phyloP scores from a whole-genome alignment of 2,329 filamentous ascomycete species.

The Aspergillus ruber region DNA sequence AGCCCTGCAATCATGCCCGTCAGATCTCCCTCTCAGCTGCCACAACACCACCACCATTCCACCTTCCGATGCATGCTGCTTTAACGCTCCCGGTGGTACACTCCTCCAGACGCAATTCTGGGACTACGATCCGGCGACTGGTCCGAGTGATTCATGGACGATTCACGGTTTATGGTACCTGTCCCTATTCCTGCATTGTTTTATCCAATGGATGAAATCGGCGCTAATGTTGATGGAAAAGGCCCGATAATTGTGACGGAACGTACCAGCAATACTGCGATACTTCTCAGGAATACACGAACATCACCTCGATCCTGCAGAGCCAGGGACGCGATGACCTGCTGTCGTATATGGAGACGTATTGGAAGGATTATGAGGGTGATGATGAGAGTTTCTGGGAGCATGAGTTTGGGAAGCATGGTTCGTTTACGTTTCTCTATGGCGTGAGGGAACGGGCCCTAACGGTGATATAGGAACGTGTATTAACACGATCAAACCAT shows the following conservation, averaged over 20 bases:
- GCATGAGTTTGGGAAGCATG: conserved; percentile 67
- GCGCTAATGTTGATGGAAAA: conserved; percentile 9
- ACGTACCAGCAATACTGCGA: conserved; percentile 49
- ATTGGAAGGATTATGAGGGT: conserved; percentile 54
- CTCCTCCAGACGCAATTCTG: conserved; percentile 56
- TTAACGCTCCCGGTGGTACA: conserved; percentile 52
- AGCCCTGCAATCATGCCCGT: conserved; percentile 21
- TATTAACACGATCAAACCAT: conserved; percentile 60
- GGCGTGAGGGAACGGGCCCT: neutral
- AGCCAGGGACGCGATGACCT: conserved; percentile 45
- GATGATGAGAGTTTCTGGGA: conserved; percentile 57
- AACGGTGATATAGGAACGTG: conserved; percentile 47
- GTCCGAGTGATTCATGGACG: conserved; percentile 52
- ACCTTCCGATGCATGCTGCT: conserved; percentile 49
- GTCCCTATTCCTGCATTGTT: neutral
- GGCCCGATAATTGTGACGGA: conserved; percentile 52
- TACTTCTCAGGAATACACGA: conserved; percentile 50
- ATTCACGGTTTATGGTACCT: conserved; percentile 51
- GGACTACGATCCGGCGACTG: conserved; percentile 50
- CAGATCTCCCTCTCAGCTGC: conserved; percentile 46
- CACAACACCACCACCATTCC: conserved; percentile 45
- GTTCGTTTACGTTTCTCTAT: conserved; percentile 9
- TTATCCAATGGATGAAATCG: neutral
- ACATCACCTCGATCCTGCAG: conserved; percentile 51
- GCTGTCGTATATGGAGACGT: conserved; percentile 53